A percentile compares a stretch with the other conserved stretches of the same genome.
These are phyloP conservation scores for Cytospora schulzeri DNA, from an alignment of 2,329 filamentous ascomycete genomes.

Conservation along the genomic window DNA sequence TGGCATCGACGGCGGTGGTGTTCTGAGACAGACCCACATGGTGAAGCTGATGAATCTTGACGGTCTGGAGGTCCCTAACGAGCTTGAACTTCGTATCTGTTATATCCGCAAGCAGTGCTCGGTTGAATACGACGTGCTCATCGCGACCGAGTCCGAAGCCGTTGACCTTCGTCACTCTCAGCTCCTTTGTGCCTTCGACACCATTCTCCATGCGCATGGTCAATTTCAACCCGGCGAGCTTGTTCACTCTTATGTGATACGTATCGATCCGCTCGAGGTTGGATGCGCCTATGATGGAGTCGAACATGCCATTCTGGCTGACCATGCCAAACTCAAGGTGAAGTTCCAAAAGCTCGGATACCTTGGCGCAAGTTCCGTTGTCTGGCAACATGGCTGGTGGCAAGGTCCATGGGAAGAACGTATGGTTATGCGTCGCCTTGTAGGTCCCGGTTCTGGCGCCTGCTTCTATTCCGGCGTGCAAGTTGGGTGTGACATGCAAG, in stretches of 20 bases:
- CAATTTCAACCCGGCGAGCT: constrained; percentile 61
- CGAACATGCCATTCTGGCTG: constrained; percentile 48
- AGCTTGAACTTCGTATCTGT: constrained; percentile 84
- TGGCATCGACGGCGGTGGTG: constrained; percentile 30
- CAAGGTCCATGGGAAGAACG: constrained; percentile 91
- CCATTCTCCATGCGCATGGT: constrained; percentile 67
- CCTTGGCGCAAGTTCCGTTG: constrained; percentile 75
- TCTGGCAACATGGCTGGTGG: constrained; percentile 72
- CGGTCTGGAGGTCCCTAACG: constrained; percentile 63
- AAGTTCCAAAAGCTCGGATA: constrained; percentile 71
- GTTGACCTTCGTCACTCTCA: constrained; percentile 79
- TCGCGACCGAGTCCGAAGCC: constrained; percentile 82
- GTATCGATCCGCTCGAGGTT: constrained; percentile 49
- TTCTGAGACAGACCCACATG: constrained; percentile 72
- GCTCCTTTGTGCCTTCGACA: constrained; percentile 46
- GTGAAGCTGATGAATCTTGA: constrained; percentile 45
- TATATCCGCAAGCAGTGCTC: constrained; percentile 74
- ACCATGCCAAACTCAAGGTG: constrained; percentile 63
- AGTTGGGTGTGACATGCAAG: constrained; percentile 73
- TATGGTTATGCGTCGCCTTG: constrained; percentile 71
- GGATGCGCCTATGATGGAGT: constrained; percentile 49
- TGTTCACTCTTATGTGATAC: constrained; percentile 52
- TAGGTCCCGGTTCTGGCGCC: constrained; percentile 45
- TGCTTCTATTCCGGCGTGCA: constrained; percentile 50
- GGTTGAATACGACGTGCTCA: constrained; percentile 80